phyloP scores from a whole-genome alignment of 306 rosid genomes.

The Lathyrus oleraceus region DNA sequence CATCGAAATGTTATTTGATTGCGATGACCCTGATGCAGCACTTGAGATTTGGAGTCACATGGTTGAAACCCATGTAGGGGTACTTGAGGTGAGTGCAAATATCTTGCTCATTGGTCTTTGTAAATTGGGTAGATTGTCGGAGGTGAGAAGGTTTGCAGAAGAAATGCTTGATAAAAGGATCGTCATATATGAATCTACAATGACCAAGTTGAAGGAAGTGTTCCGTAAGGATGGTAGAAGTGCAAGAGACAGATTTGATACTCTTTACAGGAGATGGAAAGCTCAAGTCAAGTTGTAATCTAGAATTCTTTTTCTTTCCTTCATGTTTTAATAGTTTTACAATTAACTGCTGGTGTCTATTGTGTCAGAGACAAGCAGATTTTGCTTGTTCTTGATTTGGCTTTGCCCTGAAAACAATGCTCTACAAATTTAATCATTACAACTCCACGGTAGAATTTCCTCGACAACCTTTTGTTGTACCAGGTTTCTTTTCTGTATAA shows the following conservation, averaged over 20 bases:
- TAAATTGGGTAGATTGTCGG: constrained; percentile 51
- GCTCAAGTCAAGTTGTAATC: constrained; percentile 30
- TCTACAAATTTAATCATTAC: constrained; percentile 13
- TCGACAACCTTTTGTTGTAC: constrained; percentile 1
- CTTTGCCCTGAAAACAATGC: not conserved
- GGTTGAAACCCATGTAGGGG: constrained; percentile 53
- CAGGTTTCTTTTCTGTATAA: constrained; percentile 14
- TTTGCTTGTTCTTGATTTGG: constrained; percentile 33
- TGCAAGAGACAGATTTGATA: constrained; percentile 58
- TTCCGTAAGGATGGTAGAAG: constrained; percentile 60
- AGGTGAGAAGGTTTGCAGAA: constrained; percentile 51
- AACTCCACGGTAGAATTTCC: constrained; percentile 10
- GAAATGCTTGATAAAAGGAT: constrained; percentile 59
- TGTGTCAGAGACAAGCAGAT: constrained; percentile 1
- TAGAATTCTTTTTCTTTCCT: constrained; percentile 10
- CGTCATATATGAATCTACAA: constrained; percentile 56
- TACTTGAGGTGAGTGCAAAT: constrained; percentile 60
- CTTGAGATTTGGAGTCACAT: constrained; percentile 60
- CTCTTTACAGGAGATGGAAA: constrained; percentile 57
- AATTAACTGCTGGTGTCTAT: not conserved
- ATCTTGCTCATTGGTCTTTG: constrained; percentile 65
- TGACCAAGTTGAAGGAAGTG: constrained; percentile 49
- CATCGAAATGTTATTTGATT: constrained; percentile 57
- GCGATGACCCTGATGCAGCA: constrained; percentile 73
- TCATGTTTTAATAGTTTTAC: not conserved